phyloP scores from a whole-genome alignment of 78 protist species.

The Planoprotostelium fungivorum region DNA sequence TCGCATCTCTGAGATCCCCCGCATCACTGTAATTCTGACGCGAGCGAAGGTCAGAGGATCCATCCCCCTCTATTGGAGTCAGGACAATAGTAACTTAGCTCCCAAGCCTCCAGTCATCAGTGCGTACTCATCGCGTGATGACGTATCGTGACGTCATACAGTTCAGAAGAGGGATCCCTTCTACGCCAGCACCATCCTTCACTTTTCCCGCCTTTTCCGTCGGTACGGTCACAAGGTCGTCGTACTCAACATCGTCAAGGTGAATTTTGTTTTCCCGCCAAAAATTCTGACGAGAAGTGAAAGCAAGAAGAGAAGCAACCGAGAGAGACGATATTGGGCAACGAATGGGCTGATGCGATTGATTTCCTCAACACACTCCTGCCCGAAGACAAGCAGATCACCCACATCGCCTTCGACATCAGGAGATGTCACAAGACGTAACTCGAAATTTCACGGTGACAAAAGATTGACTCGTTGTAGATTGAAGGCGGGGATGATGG shows the following conservation, averaged over 20 bases:
- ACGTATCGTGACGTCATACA: background rate
- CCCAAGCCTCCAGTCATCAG: slow-evolving; percentile 66
- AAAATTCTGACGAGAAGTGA: background rate
- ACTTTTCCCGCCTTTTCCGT: slow-evolving; percentile 75
- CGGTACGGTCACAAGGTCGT: slow-evolving; percentile 83
- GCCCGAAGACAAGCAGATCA: slow-evolving; percentile 40
- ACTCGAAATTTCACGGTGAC: background rate
- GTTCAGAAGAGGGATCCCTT: slow-evolving; percentile 80
- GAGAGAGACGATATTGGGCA: slow-evolving; percentile 76
- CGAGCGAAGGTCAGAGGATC: slow-evolving; percentile 90
- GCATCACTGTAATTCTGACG: slow-evolving; percentile 6
- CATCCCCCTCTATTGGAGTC: slow-evolving; percentile 95
- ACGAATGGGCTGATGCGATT: slow-evolving; percentile 59
- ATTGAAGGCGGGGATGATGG: slow-evolving; percentile 14
- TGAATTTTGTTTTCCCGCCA: background rate
- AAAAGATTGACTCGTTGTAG: background rate
- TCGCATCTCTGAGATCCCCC: too few species aligned
- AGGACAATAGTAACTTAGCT: slow-evolving; percentile 62
- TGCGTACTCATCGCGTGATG: background rate
- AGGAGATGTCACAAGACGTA: slow-evolving; percentile 1
- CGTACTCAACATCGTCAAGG: slow-evolving; percentile 79
- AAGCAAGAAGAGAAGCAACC: slow-evolving; percentile 81
- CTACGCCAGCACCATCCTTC: slow-evolving; percentile 72
- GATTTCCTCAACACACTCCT: slow-evolving; percentile 58
- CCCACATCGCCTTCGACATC: slow-evolving; percentile 69